Evolutionary conservation across 2,329 filamentous ascomycete species (phyloP), one percentile per base, ranked within the genome.

Genomic region (Verticillium zaregamsianum): DNA sequence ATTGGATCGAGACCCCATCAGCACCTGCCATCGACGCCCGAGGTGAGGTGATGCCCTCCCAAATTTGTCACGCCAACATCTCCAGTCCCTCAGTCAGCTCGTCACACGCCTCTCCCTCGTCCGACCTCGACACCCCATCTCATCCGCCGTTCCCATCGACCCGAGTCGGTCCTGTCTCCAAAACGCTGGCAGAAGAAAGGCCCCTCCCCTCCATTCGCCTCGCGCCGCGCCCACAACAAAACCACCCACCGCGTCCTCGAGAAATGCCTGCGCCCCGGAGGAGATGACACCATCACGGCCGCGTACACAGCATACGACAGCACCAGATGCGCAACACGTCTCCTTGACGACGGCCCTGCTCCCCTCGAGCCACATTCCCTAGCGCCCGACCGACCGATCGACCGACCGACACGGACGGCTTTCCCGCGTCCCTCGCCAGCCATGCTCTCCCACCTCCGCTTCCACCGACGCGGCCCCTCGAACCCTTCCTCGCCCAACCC

Each of bases 381-480:
- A 23, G 45, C 45, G 45, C 45, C 20, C 20, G 45, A 52, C n/a
- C n/a, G 39, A 45, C n/a, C 17, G 39, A 9, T 17, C 39, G 39
- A 45, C n/a, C n/a, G 39, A 45, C 11, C 45, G 45, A 49, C 20
- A 49, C n/a, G n/a, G 45, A 8, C 45, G 45, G 9, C 45, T 49
- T 49, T 23, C 45, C 9, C n/a, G 45, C n/a, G 8, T 49, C 20
- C 45, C 57, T 49, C 17, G 58, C 23, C 60, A 32, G 40, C 62
- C 55, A 83, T 84, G 81, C 76, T 83, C 59, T 82, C 81, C 66
- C 79, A 82, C 72, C 77, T 86, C 57, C 82, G 83, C 68, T 86
- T 86, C 73, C 84, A 86, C 68, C 81, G 84, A 68, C 81, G 83
- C 68, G 82, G 77, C 57, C 79, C 79, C 66, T 86, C 83, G 61